Conservation (phyloP, 2,329 filamentous ascomycete genomes). For the Helminthosporium solani region DNA sequence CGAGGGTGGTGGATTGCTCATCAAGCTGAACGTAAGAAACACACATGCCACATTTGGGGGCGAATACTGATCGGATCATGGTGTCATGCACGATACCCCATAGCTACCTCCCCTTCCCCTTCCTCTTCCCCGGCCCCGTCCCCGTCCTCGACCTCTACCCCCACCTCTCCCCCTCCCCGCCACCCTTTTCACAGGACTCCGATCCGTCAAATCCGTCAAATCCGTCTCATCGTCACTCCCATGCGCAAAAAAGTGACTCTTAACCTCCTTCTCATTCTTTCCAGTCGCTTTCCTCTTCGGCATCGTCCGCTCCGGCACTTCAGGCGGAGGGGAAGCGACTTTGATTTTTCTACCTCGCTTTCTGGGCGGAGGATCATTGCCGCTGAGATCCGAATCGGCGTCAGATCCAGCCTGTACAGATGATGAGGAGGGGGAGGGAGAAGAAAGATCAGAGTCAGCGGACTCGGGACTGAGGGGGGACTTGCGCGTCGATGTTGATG, state of each 20-base stretch:
- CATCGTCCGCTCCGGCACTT: constrained; percentile 1
- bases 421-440: constrained; percentile 9
- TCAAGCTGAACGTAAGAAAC: no score
- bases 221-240: constrained; percentile 37
- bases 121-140: background rate
- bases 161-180: constrained; percentile 11
- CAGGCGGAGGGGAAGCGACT: constrained; percentile 6
- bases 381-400: background rate
- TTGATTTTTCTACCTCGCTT: constrained; percentile 4
- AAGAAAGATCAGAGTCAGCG: constrained; percentile 11
- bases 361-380: background rate
- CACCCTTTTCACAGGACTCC: constrained; percentile 17
- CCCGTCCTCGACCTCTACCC: constrained; percentile 12
- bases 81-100: no score
- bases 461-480: constrained; percentile 3
- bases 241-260: constrained; percentile 37
- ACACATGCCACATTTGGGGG: no score
- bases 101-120: no score
- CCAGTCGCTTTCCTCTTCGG: constrained; percentile 29
- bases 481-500: constrained; percentile 11
- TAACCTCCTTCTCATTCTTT: constrained; percentile 33
- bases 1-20: no score
- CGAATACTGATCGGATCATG: no score
- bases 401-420: no score
- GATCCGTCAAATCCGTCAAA: constrained; percentile 27